Conservation (phyloP, 140 eudicot genomes). For the Anethum foeniculum region DNA sequence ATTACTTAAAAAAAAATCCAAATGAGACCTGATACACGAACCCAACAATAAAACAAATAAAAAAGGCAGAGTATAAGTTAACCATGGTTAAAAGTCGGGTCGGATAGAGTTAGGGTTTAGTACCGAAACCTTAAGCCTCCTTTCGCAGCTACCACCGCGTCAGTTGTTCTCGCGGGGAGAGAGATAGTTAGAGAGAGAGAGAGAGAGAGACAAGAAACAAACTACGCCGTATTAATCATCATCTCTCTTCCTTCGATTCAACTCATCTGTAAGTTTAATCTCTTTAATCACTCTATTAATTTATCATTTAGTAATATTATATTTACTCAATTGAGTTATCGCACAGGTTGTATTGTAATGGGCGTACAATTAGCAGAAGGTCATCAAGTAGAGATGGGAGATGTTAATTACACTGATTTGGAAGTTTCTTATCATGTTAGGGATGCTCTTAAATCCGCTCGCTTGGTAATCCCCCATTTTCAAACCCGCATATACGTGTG, state of each 20-base stretch:
- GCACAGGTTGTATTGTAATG: conserved; percentile 11
- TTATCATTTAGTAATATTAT: not conserved
- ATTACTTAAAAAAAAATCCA: too few species aligned
- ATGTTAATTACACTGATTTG: conserved; percentile 25
- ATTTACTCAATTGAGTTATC: not conserved
- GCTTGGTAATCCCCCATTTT: conserved; percentile 21
- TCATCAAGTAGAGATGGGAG: conserved; percentile 6
- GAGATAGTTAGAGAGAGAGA: not conserved
- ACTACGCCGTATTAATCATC: not conserved
- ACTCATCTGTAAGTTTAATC: not conserved
- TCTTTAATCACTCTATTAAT: not conserved
- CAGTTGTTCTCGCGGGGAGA: conserved; percentile 4
- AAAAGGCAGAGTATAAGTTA: not conserved
- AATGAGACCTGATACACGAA: too few species aligned
- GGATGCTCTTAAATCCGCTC: conserved; percentile 35
- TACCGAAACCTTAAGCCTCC: not conserved
- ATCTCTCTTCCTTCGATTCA: not conserved
- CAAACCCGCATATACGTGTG: not conserved
- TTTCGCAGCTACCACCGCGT: not conserved
- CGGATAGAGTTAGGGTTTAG: not conserved
- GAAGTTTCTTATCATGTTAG: conserved; percentile 34
- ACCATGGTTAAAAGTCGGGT: not conserved
- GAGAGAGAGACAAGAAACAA: not conserved
- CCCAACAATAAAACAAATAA: too few species aligned
- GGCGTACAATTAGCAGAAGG: conserved; percentile 26